Evolutionary conservation across 345 rosid species (phyloP), one percentile per base, ranked within the genome.

Genomic region (Pistacia integerrima): DNA sequence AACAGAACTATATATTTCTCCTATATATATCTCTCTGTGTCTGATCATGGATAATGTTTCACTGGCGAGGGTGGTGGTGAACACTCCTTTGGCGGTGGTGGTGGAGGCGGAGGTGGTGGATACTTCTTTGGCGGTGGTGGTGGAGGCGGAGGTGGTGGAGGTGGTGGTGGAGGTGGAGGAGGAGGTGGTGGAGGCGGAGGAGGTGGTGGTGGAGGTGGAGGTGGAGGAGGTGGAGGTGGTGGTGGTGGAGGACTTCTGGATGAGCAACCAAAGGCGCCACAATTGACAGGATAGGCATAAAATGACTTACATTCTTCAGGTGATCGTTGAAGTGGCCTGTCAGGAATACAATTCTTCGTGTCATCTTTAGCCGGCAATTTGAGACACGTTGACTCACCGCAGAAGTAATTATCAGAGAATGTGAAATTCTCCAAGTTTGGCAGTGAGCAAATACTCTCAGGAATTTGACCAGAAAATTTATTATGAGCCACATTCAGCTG

Each of bases 371-470:
- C 84, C 1, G 56, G 80, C 82, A 93, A 75, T 51, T 80, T 86
- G 35, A 83, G 79, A 84, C 98, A 94, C 35, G 49, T 80, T 2
- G 98, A 94, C 81, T 88, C 97, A 1, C 77, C 64, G 73, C 70
- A 80, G 78, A 94, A 88, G 82, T 85, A 94, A 78, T 94, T 94
- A 36, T 78, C 64, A 6, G 93, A 89, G 74, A 79, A 91, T 0
- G 97, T 91, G 84, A 94, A 94, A 78, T 94, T 93, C 82, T 93
- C 85, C 77, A 94, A 74, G 35, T 73, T 89, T 0, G 94, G 94
- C 79, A 94, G 67, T 4, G 76, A 22, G 74, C 98, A 94, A 20
- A 93, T 85, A 56, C 90, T 87, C 48, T 82, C 76, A 0, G 97
- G 95, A 52, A 93, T 88, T 4, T 78, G 55, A n/a, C 93, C 95